A percentile compares a stretch with the other conserved stretches of the same genome.
Evolutionary conservation across 257 asterid species (phyloP).

Genomic region (Datura wrightii): DNA sequence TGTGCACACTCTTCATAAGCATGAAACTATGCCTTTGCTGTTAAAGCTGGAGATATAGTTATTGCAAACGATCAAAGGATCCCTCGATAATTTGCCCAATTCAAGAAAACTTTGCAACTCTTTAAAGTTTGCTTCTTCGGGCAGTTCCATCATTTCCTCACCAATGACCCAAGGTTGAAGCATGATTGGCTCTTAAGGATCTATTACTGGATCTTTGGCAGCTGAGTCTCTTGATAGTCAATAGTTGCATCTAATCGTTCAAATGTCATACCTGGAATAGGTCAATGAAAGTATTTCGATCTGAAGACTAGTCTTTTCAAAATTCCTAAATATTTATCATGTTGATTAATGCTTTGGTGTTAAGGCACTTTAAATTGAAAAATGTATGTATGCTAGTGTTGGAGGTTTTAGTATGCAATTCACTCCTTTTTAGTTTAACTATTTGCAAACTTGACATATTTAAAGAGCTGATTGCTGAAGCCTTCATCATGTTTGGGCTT

Average conservation of each 20-base stretch:
- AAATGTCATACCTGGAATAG: not conserved
- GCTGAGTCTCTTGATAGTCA: constrained; percentile 11
- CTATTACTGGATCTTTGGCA: not conserved
- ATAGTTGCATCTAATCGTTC: constrained; percentile 19
- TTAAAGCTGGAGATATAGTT: not conserved
- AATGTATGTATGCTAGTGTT: not conserved
- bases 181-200: not conserved
- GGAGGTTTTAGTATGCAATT: not conserved
- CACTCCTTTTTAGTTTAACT: not conserved
- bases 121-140: not conserved
- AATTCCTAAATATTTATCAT: not conserved
- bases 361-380: not conserved
- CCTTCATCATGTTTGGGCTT: not conserved
- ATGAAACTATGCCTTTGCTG: not conserved
- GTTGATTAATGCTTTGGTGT: not conserved
- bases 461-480: not conserved
- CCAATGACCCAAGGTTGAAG: not conserved
- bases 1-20: not conserved
- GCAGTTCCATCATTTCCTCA: not conserved
- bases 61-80: not conserved
- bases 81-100: not conserved
- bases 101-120: not conserved
- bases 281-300: constrained; percentile 14
- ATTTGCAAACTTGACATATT: constrained; percentile 1
- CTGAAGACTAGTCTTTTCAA: not conserved